These are phyloP conservation scores for Eucalyptus shirleyi DNA, from an alignment of 345 rosid genomes.

Conservation along the genomic window DNA sequence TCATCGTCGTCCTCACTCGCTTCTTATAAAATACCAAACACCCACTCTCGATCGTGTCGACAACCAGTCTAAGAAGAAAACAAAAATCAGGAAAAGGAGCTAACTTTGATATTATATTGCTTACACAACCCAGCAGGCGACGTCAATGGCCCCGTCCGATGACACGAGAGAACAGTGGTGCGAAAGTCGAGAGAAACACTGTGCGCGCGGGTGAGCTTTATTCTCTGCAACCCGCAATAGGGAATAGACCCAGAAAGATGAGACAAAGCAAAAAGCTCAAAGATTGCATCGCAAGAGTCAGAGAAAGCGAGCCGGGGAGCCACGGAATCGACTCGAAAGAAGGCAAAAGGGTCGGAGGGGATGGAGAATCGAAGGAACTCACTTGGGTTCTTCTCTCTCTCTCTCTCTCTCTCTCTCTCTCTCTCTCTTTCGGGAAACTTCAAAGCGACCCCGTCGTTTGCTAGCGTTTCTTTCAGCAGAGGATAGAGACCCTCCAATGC, in stretches of 20 bases:
- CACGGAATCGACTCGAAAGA: conserved; percentile 4
- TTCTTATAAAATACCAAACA: not conserved
- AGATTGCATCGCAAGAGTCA: not conserved
- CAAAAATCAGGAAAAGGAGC: not conserved
- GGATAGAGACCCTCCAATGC: not conserved
- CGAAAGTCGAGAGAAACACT: not conserved
- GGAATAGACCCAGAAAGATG: not conserved
- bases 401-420: not conserved
- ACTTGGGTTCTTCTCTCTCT: not conserved
- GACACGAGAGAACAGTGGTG: not conserved
- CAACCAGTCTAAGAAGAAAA: not conserved
- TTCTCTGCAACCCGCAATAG: not conserved
- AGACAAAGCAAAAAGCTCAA: not conserved
- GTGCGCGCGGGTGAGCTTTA: not conserved
- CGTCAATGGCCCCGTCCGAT: not conserved
- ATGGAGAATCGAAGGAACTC: not conserved
- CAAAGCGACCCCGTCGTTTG: not conserved
- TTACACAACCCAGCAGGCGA: not conserved
- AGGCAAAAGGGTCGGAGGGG: not conserved
- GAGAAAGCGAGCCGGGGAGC: not conserved
- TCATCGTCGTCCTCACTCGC: not conserved
- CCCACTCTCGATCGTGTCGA: not conserved
- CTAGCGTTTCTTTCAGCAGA: not conserved
- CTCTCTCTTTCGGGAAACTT: not conserved
- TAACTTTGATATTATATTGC: not conserved